Evolutionary conservation across 768 basidiomycete genomes (phyloP).

Genomic region (Tricholoma flavovirens): DNA sequence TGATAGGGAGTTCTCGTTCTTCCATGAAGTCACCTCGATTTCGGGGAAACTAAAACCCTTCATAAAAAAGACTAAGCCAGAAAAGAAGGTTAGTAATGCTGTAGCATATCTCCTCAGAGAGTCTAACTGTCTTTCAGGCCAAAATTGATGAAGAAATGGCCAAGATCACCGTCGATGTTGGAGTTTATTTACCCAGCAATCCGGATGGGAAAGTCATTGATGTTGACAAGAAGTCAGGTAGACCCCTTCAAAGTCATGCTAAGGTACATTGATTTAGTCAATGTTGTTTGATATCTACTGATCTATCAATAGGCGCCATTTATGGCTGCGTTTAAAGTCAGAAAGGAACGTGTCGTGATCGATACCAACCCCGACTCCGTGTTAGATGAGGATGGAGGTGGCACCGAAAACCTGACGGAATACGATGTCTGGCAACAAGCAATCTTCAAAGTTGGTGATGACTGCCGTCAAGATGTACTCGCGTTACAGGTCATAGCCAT

Average conservation of each 20-base stretch:
- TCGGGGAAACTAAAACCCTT: slow-evolving; percentile 96
- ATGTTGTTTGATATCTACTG: neutral
- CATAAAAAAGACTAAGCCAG: slow-evolving; percentile 91
- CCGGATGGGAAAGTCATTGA: slow-evolving; percentile 97
- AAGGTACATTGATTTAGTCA: slow-evolving; percentile 49
- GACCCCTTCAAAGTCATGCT: slow-evolving; percentile 95
- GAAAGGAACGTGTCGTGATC: slow-evolving; percentile 71
- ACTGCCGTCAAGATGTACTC: slow-evolving; percentile 97
- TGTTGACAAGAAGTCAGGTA: slow-evolving; percentile 92
- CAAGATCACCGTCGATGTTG: slow-evolving; percentile 87
- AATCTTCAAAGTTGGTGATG: slow-evolving; percentile 99
- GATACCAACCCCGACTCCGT: slow-evolving; percentile 71
- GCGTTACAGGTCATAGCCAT: slow-evolving; percentile 97
- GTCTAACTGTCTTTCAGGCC: slow-evolving; percentile 44
- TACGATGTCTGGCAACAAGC: slow-evolving; percentile 97
- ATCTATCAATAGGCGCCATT: slow-evolving; percentile 77
- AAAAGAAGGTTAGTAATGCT: slow-evolving; percentile 73
- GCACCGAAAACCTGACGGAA: slow-evolving; percentile 49
- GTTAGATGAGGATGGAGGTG: slow-evolving; percentile 54
- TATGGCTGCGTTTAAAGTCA: slow-evolving; percentile 99
- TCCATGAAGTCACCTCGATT: slow-evolving; percentile 94
- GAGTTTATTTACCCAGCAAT: slow-evolving; percentile 96
- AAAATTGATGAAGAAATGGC: slow-evolving; percentile 99
- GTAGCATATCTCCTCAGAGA: slow-evolving; percentile 1
- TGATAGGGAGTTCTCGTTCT: slow-evolving; percentile 92